Evolutionary conservation across 2,329 filamentous ascomycete genomes (phyloP), one percentile per base, ranked within the genome.

Genomic region (Cladosporium velox): DNA sequence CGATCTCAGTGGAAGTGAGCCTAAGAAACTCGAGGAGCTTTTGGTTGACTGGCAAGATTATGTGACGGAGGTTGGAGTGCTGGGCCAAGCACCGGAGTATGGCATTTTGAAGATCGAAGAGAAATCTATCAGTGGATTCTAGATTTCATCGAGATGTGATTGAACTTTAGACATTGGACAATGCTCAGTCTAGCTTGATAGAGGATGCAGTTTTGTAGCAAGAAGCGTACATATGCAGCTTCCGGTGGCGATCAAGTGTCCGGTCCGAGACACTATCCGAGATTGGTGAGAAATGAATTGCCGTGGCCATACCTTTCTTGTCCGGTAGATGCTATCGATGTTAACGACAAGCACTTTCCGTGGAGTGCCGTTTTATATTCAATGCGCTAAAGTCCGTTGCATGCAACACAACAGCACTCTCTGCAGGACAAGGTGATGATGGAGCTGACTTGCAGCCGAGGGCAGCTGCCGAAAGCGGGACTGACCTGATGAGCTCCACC

Each of bases 401-500:
- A 24, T 47, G 8, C 3, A 24, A 4, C n/a, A 12, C n/a, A 47
- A 47, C 41, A 47, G n/a, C 41, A 24, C n/a, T 12, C n/a, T n/a
- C 7, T 21, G 41, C 49, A 30, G 24, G 21, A 14, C 24, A 28
- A 30, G 3, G 15, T 52, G 49, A 1, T 52, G 24, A 28, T 52
- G 21, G 26, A 26, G 49, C 49, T 52, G 49, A 51, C 49, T 4
- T 52, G 49, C 49, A 52, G 51, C 51, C 51, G 51, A 54, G 51
- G 15, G 26, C 24, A 28, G 12, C 30, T 54, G 51, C 51, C 51
- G 51, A 54, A 54, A 54, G 51, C 51, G 51, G 51, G 26, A 11
- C 41, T 24, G 57, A 60, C 18, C 28, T 34, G 30, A 67, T 67
- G 66, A 64, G 38, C 11, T 26, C 41, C 12, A n/a, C 34, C 52